Evolutionary conservation across 495 filamentous ascomycete species (phyloP), one percentile per base, ranked within the genome.

Genomic region (Lichina pygmaea): DNA sequence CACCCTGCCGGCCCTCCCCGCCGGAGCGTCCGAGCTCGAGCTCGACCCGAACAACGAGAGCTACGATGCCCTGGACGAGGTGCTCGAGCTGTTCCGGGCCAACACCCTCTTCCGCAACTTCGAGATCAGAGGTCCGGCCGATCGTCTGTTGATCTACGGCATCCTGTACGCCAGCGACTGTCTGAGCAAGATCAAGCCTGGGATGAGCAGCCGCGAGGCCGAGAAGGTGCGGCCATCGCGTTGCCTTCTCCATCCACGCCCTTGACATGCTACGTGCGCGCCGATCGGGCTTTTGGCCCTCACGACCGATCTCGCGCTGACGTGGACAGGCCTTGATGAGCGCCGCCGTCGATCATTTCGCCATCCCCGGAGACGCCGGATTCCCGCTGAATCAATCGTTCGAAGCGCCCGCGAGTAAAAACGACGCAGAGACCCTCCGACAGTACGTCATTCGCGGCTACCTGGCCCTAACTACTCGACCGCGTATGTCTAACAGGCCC

Each of bases 61-160:
- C 50, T 95, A 95, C 65, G 89, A 97, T 67, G 76, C 85, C 45
- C 68, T 94, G 8, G 89, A 97, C 62, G 89, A 97, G 62, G 77
- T 86, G 32, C 70, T 97, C 43, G 75, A 73, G 3, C 73, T 94
- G 32, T 97, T 94, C 71, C 81, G 89, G 44, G 86, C 91, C 58
- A 95, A 97, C 66, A 94, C 89, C 38, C 76, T 97, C 57, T 97
- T 97, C 68, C 79, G 91, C 52, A 97, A 97, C 68, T 97, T 97
- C 57, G 91, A 94, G 68, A 93, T 95, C 72, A 85, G 92, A 57
- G 89, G 89, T 13, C 81, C 84, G 33, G 89, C 89, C 46, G 89
- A 97, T 62, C 72, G 91, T 41, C 72, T 93, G 58, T 66, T 97
- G 48, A 89, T 97, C 53, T 97, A 97, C 63, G 86, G 86, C 44